These are phyloP conservation scores for Lodderomyces margitis DNA, from an alignment of 1,139 yeast species.

Conservation along the genomic window DNA sequence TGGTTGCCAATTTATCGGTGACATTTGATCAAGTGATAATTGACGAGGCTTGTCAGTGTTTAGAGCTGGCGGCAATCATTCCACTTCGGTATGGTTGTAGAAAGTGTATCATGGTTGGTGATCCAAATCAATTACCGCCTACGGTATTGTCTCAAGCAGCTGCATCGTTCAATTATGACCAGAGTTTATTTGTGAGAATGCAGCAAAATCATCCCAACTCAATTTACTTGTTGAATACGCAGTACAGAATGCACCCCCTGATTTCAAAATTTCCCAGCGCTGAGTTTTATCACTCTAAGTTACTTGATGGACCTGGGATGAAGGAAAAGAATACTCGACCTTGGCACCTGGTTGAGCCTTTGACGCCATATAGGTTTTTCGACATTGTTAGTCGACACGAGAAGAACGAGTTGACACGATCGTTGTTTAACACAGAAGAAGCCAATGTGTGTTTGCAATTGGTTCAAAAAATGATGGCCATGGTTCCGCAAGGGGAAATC, in stretches of 20 bases:
- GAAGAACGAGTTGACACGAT: slow-evolving; percentile 60
- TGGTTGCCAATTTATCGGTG: slow-evolving; percentile 69
- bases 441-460: slow-evolving; percentile 72
- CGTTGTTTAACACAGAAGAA: slow-evolving; percentile 69
- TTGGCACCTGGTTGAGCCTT: slow-evolving; percentile 63
- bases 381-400: slow-evolving; percentile 67
- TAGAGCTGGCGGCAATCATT: slow-evolving; percentile 86
- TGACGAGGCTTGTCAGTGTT: slow-evolving; percentile 98
- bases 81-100: slow-evolving; percentile 92
- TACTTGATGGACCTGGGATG: slow-evolving; percentile 78
- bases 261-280: slow-evolving; percentile 84
- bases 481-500: slow-evolving; percentile 55
- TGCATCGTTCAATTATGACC: slow-evolving; percentile 76
- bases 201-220: slow-evolving; percentile 62
- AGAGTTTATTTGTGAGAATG: slow-evolving; percentile 93
- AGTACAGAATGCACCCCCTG: slow-evolving; percentile 96
- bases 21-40: slow-evolving; percentile 90
- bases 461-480: slow-evolving; percentile 51
- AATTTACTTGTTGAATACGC: slow-evolving; percentile 82
- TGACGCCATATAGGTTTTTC: slow-evolving; percentile 79
- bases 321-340: slow-evolving; percentile 53
- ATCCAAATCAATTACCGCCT: slow-evolving; percentile 97
- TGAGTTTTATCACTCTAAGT: slow-evolving; percentile 72
- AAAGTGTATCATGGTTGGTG: slow-evolving; percentile 97
- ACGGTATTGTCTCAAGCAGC: slow-evolving; percentile 95